Evolutionary conservation across 2,329 filamentous ascomycete genomes (phyloP).

Genomic region (Ramichloridium luteum): DNA sequence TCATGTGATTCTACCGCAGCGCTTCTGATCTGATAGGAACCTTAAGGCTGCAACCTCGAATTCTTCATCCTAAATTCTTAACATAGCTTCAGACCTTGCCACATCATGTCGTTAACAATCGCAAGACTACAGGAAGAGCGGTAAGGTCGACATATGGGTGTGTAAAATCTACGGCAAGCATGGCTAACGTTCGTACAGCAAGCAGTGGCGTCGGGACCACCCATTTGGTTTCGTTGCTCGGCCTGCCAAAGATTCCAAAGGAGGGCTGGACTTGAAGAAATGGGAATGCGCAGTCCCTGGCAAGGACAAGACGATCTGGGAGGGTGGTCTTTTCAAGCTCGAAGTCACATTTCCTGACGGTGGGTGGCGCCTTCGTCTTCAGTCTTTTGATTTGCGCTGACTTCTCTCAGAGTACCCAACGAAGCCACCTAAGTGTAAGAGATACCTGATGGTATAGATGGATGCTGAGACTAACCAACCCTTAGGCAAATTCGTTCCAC

Average conservation of each 20-base stretch:
- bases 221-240: conserved; percentile 96
- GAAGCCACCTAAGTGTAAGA: conserved; percentile 95
- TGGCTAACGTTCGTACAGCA: conserved; percentile 41
- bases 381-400: neutral
- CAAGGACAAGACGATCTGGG: conserved; percentile 95
- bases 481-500: conserved; percentile 90
- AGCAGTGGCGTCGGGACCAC: conserved; percentile 93
- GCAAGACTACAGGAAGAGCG: conserved; percentile 82
- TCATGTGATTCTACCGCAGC: too few relatives aligned
- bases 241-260: conserved; percentile 65
- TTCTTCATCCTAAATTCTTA: too few relatives aligned
- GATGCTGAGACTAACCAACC: conserved; percentile 11
- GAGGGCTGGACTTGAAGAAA: conserved; percentile 78
- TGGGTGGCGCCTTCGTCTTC: conserved; percentile 34
- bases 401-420: conserved; percentile 73
- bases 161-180: conserved; percentile 12
- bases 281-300: conserved; percentile 97
- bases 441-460: too few relatives aligned
- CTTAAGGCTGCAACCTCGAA: neutral
- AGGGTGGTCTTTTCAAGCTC: conserved; percentile 92
- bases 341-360: conserved; percentile 88
- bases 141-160: too few relatives aligned
- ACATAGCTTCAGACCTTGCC: too few relatives aligned
- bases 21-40: conserved; percentile 1
- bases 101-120: conserved; percentile 69